These are phyloP conservation scores for Coccomyxa sp. DNA, from an alignment of 139 green algal species.

Conservation along the genomic window DNA sequence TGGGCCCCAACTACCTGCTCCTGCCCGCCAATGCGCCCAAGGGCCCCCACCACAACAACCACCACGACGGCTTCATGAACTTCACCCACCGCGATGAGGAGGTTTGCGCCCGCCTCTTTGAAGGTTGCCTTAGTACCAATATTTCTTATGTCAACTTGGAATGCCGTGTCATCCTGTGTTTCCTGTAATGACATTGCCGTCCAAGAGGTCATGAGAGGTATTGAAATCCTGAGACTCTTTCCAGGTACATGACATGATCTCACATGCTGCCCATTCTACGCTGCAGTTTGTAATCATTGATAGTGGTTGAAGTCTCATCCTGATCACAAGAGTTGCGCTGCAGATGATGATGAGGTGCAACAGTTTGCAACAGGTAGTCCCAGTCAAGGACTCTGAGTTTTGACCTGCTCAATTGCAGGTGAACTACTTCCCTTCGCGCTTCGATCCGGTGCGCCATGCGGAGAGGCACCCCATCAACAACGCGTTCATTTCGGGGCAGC, in stretches of 20 bases:
- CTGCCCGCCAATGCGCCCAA: constrained; percentile 85
- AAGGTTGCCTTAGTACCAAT: not conserved
- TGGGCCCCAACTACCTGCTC: constrained; percentile 95
- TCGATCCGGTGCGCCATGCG: constrained; percentile 80
- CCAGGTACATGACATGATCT: too few relatives aligned
- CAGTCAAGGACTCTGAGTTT: not conserved
- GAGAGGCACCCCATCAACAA: constrained; percentile 57
- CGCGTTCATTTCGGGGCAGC: constrained; percentile 48
- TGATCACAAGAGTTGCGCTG: not conserved
- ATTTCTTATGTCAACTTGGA: not conserved
- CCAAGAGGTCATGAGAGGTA: not conserved
- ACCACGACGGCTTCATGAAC: constrained; percentile 98
- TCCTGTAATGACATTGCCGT: not conserved
- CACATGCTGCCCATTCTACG: too few relatives aligned
- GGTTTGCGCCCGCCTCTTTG: constrained; percentile 18
- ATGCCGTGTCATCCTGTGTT: not conserved
- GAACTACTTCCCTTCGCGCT: constrained; percentile 95
- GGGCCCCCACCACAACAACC: constrained; percentile 88
- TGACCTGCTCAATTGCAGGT: constrained; percentile 41
- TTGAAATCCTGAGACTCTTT: too few relatives aligned
- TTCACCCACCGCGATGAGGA: constrained; percentile 90
- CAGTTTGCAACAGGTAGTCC: not conserved
- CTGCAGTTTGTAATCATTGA: too few relatives aligned
- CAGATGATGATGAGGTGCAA: not conserved
- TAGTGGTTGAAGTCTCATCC: not conserved